Percentiles rank a stretch among this genome's conserved stretches.
Evolutionary conservation across 768 basidiomycete genomes (phyloP).

Genomic region (Strobilomyces confusus): DNA sequence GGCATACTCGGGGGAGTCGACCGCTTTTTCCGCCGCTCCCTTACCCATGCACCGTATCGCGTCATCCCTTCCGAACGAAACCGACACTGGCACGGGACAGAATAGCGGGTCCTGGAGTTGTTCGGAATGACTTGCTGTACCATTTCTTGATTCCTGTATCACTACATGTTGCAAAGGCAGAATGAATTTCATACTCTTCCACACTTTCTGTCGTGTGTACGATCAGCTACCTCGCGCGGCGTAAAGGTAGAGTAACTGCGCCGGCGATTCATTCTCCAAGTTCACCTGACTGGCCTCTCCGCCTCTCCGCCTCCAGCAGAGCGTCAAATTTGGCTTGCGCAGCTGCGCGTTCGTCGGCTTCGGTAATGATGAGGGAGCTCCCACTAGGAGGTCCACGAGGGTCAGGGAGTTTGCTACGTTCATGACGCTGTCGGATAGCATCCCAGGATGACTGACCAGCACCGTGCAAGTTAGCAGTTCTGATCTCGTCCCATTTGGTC

Average conservation of each 20-base stretch:
- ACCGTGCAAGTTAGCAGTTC: conserved; percentile 45
- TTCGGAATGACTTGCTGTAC: conserved; percentile 3
- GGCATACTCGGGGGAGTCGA: conserved; percentile 5
- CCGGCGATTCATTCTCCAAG: not conserved
- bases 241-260: not conserved
- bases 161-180: not conserved
- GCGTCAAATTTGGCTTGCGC: conserved; percentile 60
- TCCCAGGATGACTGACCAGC: conserved; percentile 61
- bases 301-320: conserved; percentile 55
- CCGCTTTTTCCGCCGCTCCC: not conserved
- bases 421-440: conserved; percentile 55
- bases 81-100: conserved; percentile 4
- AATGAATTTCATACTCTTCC: not conserved
- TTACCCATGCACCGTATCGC: conserved; percentile 3
- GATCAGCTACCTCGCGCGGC: not conserved
- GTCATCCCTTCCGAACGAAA: conserved; percentile 7
- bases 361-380: conserved; percentile 5
- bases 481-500: conserved; percentile 66
- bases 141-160: conserved; percentile 4
- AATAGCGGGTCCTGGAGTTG: conserved; percentile 6
- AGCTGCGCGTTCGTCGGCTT: conserved; percentile 32
- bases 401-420: conserved; percentile 29
- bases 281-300: conserved; percentile 23
- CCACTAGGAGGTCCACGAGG: conserved; percentile 4
- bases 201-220: not conserved